phyloP scores from a whole-genome alignment of 768 basidiomycete genomes.

The Phaffia tasmanica region DNA sequence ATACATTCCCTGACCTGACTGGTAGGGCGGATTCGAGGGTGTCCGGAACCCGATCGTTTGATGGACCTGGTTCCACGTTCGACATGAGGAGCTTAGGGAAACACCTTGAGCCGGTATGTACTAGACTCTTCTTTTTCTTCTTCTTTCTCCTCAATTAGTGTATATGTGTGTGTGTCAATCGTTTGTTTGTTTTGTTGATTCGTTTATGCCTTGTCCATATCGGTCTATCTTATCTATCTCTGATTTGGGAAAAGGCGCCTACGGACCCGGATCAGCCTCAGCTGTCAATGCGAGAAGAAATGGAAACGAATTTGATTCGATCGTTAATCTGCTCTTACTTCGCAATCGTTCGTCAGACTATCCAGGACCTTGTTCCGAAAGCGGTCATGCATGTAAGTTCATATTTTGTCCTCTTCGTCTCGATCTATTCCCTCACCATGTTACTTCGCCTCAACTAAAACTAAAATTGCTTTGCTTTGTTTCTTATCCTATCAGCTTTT shows the following conservation, averaged over 20 bases:
- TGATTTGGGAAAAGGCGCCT: slow-evolving; percentile 41
- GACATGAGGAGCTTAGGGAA: slow-evolving; percentile 98
- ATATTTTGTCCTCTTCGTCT: not conserved
- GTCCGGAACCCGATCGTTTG: slow-evolving; percentile 34
- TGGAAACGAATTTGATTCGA: slow-evolving; percentile 91
- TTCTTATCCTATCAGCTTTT: slow-evolving; percentile 45
- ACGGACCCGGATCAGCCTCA: slow-evolving; percentile 47
- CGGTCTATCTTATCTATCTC: not conserved
- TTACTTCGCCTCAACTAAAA: not conserved
- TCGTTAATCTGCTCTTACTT: slow-evolving; percentile 94
- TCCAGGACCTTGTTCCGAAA: slow-evolving; percentile 93
- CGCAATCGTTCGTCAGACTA: slow-evolving; percentile 86
- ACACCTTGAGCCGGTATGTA: slow-evolving; percentile 89
- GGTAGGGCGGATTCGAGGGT: slow-evolving; percentile 49
- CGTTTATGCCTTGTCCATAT: not conserved
- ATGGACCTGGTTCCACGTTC: slow-evolving; percentile 56
- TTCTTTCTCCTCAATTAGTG: not conserved
- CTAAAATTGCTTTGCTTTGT: not conserved
- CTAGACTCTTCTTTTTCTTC: not conserved
- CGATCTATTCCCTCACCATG: not conserved
- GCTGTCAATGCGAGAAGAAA: slow-evolving; percentile 74
- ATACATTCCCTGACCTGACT: slow-evolving; percentile 18
- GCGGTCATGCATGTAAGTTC: slow-evolving; percentile 75
- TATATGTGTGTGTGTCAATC: not conserved
- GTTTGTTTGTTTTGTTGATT: not conserved